These are phyloP conservation scores for Lenzites betulinus DNA, from an alignment of 768 basidiomycete species.

Conservation along the genomic window DNA sequence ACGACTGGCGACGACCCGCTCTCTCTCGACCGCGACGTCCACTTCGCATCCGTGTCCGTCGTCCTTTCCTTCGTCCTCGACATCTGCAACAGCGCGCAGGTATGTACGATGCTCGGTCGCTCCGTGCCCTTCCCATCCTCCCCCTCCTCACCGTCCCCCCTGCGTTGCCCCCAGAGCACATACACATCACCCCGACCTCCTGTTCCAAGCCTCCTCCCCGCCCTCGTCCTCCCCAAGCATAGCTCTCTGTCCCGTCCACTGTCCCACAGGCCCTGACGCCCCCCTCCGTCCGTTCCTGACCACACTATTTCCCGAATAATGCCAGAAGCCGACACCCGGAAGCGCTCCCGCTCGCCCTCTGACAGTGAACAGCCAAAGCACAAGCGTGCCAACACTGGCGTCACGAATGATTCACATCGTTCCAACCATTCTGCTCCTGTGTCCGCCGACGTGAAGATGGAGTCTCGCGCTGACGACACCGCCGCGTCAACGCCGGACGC, in stretches of 20 bases:
- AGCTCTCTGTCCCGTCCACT: slow-evolving; percentile 21
- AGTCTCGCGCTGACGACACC: slow-evolving; percentile 42
- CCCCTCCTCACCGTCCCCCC: slow-evolving; percentile 24
- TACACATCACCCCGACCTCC: slow-evolving; percentile 25
- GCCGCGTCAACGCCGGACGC: slow-evolving; percentile 62
- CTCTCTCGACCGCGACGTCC: slow-evolving; percentile 11
- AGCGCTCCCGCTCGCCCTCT: slow-evolving; percentile 84
- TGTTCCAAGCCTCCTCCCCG: slow-evolving; percentile 23
- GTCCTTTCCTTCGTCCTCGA: slow-evolving; percentile 15
- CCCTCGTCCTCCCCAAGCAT: slow-evolving; percentile 15
- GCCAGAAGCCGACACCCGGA: slow-evolving; percentile 88
- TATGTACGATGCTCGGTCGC: slow-evolving; percentile 16
- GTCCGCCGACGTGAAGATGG: slow-evolving; percentile 66
- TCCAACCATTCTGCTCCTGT: slow-evolving; percentile 36
- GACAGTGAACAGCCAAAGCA: slow-evolving; percentile 79
- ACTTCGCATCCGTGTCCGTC: neutral
- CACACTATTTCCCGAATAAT: slow-evolving; percentile 57
- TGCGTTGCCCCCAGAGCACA: slow-evolving; percentile 20
- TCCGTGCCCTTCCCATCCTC: slow-evolving; percentile 26
- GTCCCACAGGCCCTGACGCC: slow-evolving; percentile 33
- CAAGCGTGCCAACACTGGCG: slow-evolving; percentile 85
- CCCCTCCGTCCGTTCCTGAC: slow-evolving; percentile 29
- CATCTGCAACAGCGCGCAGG: slow-evolving; percentile 20
- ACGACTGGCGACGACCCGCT: slow-evolving; percentile 1
- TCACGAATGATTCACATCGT: slow-evolving; percentile 58